Evolutionary conservation across 2,329 filamentous ascomycete species (phyloP).

Genomic region (Calonectria pseudoreteaudii): DNA sequence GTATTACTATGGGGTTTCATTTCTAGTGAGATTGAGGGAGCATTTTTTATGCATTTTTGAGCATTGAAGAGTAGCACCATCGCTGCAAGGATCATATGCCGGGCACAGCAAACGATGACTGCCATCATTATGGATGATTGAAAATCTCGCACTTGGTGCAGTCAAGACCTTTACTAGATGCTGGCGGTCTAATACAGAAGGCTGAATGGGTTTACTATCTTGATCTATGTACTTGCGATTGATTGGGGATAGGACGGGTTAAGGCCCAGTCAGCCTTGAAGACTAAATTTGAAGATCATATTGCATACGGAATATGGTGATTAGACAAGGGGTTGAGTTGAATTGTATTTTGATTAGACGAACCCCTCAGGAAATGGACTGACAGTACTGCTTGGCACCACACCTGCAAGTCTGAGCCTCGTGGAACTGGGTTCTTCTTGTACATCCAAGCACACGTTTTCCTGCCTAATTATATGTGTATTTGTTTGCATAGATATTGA

Average conservation of each 20-base stretch:
- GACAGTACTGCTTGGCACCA: background rate
- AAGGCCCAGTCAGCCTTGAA: background rate
- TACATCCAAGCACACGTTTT: background rate
- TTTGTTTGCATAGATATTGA: background rate
- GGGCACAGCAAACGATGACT: background rate
- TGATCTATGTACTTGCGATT: background rate
- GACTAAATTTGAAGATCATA: constrained; percentile 6
- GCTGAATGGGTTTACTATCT: background rate
- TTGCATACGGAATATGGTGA: background rate
- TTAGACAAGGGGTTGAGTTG: constrained; percentile 1
- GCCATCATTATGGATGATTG: background rate
- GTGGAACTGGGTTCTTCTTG: background rate
- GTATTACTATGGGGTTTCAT: constrained; percentile 46
- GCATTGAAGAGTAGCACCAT: constrained; percentile 27
- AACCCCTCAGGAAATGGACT: background rate
- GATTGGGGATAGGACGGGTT: background rate
- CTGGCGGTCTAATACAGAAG: background rate
- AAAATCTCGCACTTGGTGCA: background rate
- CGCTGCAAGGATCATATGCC: constrained; percentile 2
- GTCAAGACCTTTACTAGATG: background rate
- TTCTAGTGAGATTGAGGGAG: constrained; percentile 37
- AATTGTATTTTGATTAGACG: constrained; percentile 8
- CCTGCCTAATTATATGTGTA: background rate
- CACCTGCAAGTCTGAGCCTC: background rate
- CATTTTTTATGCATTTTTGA: constrained; percentile 42